Conservation (phyloP, 2,329 filamentous ascomycete species). For the Colletotrichum paranaense region DNA sequence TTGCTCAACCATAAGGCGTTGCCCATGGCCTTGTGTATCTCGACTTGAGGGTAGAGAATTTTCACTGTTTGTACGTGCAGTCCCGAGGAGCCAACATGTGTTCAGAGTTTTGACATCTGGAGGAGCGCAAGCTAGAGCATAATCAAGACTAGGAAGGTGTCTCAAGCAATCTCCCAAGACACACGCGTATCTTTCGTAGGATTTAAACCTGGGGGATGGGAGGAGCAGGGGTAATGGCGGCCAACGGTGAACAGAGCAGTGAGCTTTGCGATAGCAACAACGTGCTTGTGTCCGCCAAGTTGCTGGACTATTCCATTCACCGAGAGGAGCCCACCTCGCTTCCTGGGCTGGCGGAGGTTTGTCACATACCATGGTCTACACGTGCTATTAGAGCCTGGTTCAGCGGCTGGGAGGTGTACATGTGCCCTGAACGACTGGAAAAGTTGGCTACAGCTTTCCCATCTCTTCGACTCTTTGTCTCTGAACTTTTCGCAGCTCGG, state of each 20-base stretch:
- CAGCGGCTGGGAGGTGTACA: background rate
- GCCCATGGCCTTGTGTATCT: background rate
- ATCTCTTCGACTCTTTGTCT: background rate
- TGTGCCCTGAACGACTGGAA: background rate
- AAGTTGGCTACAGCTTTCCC: background rate
- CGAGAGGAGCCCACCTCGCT: background rate
- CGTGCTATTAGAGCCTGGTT: background rate
- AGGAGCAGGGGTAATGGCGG: background rate
- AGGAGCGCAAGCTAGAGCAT: background rate
- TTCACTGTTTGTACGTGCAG: background rate
- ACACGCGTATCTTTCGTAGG: background rate
- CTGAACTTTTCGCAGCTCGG: background rate
- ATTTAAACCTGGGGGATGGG: background rate
- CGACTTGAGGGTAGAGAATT: background rate
- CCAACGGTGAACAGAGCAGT: background rate
- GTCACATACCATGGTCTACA: background rate
- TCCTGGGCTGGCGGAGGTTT: background rate
- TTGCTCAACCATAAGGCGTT: background rate
- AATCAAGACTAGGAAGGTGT: background rate
- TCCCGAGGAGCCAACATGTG: background rate
- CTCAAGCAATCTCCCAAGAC: background rate
- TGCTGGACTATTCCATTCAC: background rate
- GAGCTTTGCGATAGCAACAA: background rate
- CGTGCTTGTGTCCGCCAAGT: conserved; percentile 7
- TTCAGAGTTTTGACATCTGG: too few species aligned